phyloP scores from a whole-genome alignment of 345 rosid genomes.

The Schrenkiella parvula region DNA sequence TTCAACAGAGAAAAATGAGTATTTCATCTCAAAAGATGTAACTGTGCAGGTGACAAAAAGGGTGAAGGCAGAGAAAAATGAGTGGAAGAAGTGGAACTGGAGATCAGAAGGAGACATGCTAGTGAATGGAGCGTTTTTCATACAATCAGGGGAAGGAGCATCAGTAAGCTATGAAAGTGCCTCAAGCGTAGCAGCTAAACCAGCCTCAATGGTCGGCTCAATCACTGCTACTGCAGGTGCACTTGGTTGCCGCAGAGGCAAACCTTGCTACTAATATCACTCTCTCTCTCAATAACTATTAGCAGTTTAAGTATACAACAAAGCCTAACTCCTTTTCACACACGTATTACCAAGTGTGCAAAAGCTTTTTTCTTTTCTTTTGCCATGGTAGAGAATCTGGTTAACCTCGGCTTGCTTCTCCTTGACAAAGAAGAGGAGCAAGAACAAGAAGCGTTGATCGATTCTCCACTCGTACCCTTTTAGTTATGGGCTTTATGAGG shows the following conservation, averaged over 20 bases:
- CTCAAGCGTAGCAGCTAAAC: slow-evolving; percentile 72
- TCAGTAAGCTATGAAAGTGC: slow-evolving; percentile 69
- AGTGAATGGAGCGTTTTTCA: slow-evolving; percentile 77
- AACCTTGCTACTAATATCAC: slow-evolving; percentile 35
- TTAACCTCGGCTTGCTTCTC: neutral
- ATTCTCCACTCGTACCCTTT: neutral
- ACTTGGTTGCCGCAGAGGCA: slow-evolving; percentile 55
- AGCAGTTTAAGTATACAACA: neutral
- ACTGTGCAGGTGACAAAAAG: slow-evolving; percentile 73
- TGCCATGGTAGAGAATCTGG: neutral
- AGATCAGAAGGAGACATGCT: slow-evolving; percentile 62
- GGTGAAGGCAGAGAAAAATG: slow-evolving; percentile 41
- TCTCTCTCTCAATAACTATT: neutral
- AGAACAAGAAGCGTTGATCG: neutral
- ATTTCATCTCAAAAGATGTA: neutral
- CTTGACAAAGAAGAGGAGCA: neutral
- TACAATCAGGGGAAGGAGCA: slow-evolving; percentile 72
- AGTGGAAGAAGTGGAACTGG: slow-evolving; percentile 66
- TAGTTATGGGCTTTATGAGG: neutral
- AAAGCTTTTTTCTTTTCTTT: neutral
- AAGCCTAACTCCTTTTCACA: slow-evolving; percentile 1
- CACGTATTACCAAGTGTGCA: slow-evolving; percentile 15
- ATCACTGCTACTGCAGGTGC: slow-evolving; percentile 65
- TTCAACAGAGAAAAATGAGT: neutral
- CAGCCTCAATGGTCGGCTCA: slow-evolving; percentile 69